phyloP scores from a whole-genome alignment of 2,329 filamentous ascomycete genomes.

The Stemphylium beticola region DNA sequence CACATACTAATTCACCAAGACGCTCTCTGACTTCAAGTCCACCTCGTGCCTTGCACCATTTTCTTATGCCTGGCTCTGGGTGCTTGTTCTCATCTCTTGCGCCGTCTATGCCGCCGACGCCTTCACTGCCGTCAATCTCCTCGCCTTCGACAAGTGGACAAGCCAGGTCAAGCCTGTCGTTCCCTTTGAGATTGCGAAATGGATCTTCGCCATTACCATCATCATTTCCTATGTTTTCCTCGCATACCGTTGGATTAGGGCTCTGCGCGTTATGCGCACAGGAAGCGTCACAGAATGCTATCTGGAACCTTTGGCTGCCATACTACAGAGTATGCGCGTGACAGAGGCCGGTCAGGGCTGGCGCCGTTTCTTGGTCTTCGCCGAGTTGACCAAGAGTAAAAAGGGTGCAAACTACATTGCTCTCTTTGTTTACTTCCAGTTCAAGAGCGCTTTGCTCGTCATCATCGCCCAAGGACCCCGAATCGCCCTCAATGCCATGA shows the following conservation, averaged over 20 bases:
- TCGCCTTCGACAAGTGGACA: slow-evolving; percentile 89
- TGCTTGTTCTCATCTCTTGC: slow-evolving; percentile 77
- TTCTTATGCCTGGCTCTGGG: slow-evolving; percentile 84
- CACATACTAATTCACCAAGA: slow-evolving; percentile 44
- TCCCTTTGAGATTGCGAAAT: slow-evolving; percentile 79
- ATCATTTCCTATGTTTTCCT: slow-evolving; percentile 87
- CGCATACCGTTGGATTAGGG: slow-evolving; percentile 78
- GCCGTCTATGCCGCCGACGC: slow-evolving; percentile 89
- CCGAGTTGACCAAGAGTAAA: slow-evolving; percentile 86
- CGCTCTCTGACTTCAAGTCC: slow-evolving; percentile 78
- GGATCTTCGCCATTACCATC: slow-evolving; percentile 94
- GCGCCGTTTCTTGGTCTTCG: slow-evolving; percentile 90
- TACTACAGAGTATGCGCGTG: slow-evolving; percentile 80
- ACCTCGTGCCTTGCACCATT: slow-evolving; percentile 77
- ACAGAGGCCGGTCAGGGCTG: slow-evolving; percentile 75
- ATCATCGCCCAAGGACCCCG: slow-evolving; percentile 91
- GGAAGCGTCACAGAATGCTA: slow-evolving; percentile 91
- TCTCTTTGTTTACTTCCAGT: slow-evolving; percentile 87
- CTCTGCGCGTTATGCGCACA: slow-evolving; percentile 78
- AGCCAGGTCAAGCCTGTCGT: slow-evolving; percentile 81
- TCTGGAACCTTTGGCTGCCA: slow-evolving; percentile 83
- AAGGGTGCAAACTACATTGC: slow-evolving; percentile 91
- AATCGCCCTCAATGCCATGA: slow-evolving; percentile 88
- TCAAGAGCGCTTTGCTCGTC: slow-evolving; percentile 81
- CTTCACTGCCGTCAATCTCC: slow-evolving; percentile 89